Evolutionary conservation across 768 basidiomycete species (phyloP), one percentile per base, ranked within the genome.

Genomic region (Myochromella boudieri): DNA sequence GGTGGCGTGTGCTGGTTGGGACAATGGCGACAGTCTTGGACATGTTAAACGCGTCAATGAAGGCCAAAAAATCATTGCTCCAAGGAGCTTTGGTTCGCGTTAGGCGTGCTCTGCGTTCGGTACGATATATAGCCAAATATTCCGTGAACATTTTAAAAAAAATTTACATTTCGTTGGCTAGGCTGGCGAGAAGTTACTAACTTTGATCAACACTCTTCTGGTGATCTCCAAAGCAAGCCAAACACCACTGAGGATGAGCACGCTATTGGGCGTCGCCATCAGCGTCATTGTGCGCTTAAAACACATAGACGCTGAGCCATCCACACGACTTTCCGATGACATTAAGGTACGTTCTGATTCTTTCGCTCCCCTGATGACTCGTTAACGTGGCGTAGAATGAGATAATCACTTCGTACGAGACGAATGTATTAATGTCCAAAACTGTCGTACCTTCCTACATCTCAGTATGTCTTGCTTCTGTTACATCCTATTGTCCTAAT

Each of bases 251-350:
- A 62, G 63, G 37, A 54, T 72, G 32, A 50, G 71, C 6, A 70
- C 84, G 1, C 68, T 97, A 2, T 62, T 94, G 3, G 82, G 91
- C 1, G 75, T 83, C 6, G 74, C 82, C 1, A 63, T 91, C 40
- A 84, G 85, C 52, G 92, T 95, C 11, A 68, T 80, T 6, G 68
- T 87, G 20, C 80, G 84, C 15, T 68, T 94, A 22, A 87, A 85
- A 64, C 61, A 76, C 56, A 63, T 74, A n/a, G 65, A 70, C 40
- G 72, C 75, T 21, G 65, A 70, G 17, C 67, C 68, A 18, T 60
- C 67, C 38, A 75, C 59, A 34, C 70, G 68, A 21, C 63, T 81
- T 39, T 65, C 75, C 36, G 67, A 65, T 42, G 72, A 74, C 17
- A 56, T 71, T 48, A 82, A 81, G 70, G 80, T 76, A 52, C 34